Evolutionary conservation across 306 rosid genomes (phyloP).

Genomic region (Luffa acutangula): DNA sequence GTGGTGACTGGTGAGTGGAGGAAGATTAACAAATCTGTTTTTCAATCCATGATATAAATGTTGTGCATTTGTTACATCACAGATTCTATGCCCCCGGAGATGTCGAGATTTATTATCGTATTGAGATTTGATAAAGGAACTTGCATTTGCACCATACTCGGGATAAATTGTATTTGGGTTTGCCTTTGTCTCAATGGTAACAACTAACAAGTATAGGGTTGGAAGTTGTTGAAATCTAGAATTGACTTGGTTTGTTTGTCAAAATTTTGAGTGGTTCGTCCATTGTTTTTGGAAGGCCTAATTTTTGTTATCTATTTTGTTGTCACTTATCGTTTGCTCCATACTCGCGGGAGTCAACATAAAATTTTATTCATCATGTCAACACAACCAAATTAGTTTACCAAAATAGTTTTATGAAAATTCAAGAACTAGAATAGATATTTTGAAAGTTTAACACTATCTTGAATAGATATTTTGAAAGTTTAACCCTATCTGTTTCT

Average conservation of each 20-base stretch:
- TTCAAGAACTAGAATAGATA: background rate
- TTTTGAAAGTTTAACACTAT: background rate
- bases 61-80: background rate
- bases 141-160: background rate
- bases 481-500: background rate
- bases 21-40: background rate
- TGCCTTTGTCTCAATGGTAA: no score
- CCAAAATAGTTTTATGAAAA: background rate
- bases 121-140: background rate
- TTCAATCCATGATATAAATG: background rate
- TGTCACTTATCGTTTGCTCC: no score
- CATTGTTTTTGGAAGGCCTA: no score
- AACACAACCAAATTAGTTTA: background rate
- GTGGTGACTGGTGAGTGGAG: background rate
- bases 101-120: background rate
- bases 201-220: background rate
- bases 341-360: no score
- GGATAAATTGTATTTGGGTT: background rate
- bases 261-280: background rate
- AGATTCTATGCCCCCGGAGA: no score
- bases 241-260: background rate
- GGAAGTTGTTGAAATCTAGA: background rate
- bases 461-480: background rate
- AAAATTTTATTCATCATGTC: background rate
- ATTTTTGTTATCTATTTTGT: no score